Evolutionary conservation across 768 basidiomycete genomes (phyloP), one percentile per base, ranked within the genome.

Genomic region (Pleurotus djamor): DNA sequence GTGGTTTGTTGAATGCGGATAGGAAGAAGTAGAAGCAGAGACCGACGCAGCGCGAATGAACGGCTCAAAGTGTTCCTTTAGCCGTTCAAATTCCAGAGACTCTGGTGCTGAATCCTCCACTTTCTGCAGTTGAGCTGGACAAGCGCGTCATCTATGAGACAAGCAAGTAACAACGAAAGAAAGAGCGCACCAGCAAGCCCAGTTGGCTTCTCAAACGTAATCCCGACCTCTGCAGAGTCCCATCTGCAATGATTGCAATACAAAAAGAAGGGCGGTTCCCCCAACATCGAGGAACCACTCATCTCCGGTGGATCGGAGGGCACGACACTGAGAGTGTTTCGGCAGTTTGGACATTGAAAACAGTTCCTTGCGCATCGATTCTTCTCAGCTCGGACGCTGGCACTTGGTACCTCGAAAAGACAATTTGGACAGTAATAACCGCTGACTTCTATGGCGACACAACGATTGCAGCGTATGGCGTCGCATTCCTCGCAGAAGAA

Each of bases 401-500:
- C 97, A 69, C 90, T 94, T 0, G 97, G 96, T 9, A 99, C 97
- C 70, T 99, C 97, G 71, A 98, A 99, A 14, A 98, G 80, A 71
- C 97, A 99, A 71, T 96, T 96, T 35, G 97, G 97, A 70, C 97
- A 99, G 72, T 94, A 98, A 71, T 98, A 99, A 45, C 92, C 93
- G 69, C 93, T 92, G 70, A 98, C 91, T 83, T 99, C 97, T 47
- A 94, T 79, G 6, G 88, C 83, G 2, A 96, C 93, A 66, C 97
- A 99, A 63, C 88, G 83, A 70, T 97, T 92, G 69, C 97, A 99
- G 59, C 95, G 80, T 47, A 99, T 84, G 1, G 92, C 89, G 72
- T 98, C 96, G 72, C 97, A 99, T 82, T 98, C 96, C 73, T 98
- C 96, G 72, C 97, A 99, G 71, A 98, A 98, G 73, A 94, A 97